Base-by-base conservation (phyloP, 2,329 filamentous ascomycete genomes). In the Ceratocystiopsis sp. region DNA sequence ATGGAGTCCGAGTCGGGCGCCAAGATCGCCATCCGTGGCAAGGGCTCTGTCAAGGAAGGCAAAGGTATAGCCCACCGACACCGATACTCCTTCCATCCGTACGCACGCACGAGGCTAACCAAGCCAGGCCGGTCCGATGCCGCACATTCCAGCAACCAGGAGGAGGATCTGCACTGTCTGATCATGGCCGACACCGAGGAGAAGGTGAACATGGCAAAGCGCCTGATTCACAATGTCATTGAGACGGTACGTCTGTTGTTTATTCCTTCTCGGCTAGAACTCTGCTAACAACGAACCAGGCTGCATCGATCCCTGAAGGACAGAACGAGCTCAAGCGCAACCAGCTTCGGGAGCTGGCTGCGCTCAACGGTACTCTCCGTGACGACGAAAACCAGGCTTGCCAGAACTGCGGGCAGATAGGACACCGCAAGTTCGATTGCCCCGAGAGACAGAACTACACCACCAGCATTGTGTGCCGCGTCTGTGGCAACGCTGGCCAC, bases 161-260 rank as follows among this genome's bases (percentile, higher is more conserved):
- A 98, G 69, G 91, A 98, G 67, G 91, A 98, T 61, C 73, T 98
- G 45, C 91, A 98, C 66, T 98, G 91, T 65, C 69, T 98, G 60
- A 96, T 98, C 67, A 98, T 98, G 91, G 91, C 91, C 57, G 91
- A 98, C 58, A 96, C 89, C 35, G 93, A 98, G 67, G 91, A 98
- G 50, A 98, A 98, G 68, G 87, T 98, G 60, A 93, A 93, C 69
- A 98, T 96, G 66, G 91, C 91, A 52, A 98, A 96, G 71, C 86
- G 93, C 65, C 66, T 96, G 48, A 94, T 98, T 50, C 89, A 98
- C 65, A 95, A 96, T 53, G 83, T 98, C 57, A 96, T 98, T 58
- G 91, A 98, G 65, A 98, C 91, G 47, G 89, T 93, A 71, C 68
- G 81, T 74, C 19, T 38, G 41, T 13, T 29, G 11, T 3, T 38